These are phyloP conservation scores for Suhomyces bribrorum DNA, from an alignment of 1,139 yeast genomes.

Conservation along the genomic window DNA sequence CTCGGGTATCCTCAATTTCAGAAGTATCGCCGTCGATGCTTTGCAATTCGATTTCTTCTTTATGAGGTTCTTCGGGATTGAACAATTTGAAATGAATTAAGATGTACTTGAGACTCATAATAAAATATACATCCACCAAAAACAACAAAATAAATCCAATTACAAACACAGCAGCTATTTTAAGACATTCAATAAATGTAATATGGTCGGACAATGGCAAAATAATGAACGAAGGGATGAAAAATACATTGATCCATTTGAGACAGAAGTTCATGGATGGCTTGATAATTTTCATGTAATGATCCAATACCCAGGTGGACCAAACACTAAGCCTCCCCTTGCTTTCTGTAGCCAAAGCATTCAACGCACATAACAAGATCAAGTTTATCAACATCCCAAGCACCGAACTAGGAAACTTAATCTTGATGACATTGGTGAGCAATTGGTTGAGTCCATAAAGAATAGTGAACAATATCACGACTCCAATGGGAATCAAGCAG, in stretches of 20 bases:
- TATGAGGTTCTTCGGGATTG: conserved; percentile 14
- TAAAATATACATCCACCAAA: conserved; percentile 45
- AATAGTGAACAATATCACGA: conserved; percentile 35
- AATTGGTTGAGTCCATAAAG: conserved; percentile 67
- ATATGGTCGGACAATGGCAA: conserved; percentile 68
- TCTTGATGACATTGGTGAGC: conserved; percentile 48
- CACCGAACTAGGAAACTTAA: conserved; percentile 74
- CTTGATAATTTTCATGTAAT: conserved; percentile 50
- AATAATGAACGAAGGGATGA: conserved; percentile 74
- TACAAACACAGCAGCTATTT: conserved; percentile 72
- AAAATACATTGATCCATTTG: conserved; percentile 77
- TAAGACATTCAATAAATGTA: conserved; percentile 65
- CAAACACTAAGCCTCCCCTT: conserved; percentile 28
- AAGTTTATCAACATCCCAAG: conserved; percentile 70
- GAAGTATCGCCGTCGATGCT: conserved; percentile 4
- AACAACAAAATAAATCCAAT: conserved; percentile 61
- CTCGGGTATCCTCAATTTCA: background rate
- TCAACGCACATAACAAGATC: conserved; percentile 44
- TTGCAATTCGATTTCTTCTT: conserved; percentile 17
- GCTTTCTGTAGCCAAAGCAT: conserved; percentile 17
- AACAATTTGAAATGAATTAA: conserved; percentile 23
- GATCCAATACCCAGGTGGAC: conserved; percentile 35
- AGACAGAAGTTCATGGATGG: conserved; percentile 70
- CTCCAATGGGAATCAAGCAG: conserved; percentile 39
- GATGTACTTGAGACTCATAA: conserved; percentile 27